Base-by-base conservation (phyloP, 345 rosid genomes). In the Theobroma cacao region DNA sequence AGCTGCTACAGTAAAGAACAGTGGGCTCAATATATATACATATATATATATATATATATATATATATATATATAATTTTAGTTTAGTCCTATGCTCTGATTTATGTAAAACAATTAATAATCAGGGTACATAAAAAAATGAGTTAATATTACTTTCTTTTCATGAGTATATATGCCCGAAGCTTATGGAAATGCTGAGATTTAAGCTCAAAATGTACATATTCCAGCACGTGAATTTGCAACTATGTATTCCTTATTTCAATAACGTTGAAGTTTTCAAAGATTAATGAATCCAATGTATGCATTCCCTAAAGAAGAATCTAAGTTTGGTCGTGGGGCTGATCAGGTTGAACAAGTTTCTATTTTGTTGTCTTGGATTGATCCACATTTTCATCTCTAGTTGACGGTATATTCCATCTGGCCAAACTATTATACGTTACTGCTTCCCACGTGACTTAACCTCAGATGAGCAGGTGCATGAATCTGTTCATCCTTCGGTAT, bases 381-480 rank as follows among this genome's bases (percentile, higher is more conserved):
- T 40, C 15, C 47, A 40, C 30, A 1, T 10, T 31, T 68, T 5
- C n/a, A 13, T 14, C 12, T 10, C 31, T 43, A 43, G 9, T 68
- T 68, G 72, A 5, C 26, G 55, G 55, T n/a, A 45, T 68, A 68
- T 68, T 67, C 73, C 20, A 14, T 24, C 26, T 7, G 22, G 73
- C 73, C 34, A 24, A 68, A 67, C 72, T 14, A 22, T 43, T 43
- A 17, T 5, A 26, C 55, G 26, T 67, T 59, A 17, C 17, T 28
- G 59, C 53, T 41, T 38, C 47, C 33, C 56, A 69, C 36, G 36
- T 69, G 56, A 50, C 41, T 52, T 63, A 36, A 75, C 74, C 24
- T 3, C 13, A 52, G 18, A 26, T 18, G 7, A 75, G 50, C 31
- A 78, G 60, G 77, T 78, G 75, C 82, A 72, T 75, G 80, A 45